phyloP scores from a whole-genome alignment of 1,139 yeast species.

The Wickerhamomyces sp. region DNA sequence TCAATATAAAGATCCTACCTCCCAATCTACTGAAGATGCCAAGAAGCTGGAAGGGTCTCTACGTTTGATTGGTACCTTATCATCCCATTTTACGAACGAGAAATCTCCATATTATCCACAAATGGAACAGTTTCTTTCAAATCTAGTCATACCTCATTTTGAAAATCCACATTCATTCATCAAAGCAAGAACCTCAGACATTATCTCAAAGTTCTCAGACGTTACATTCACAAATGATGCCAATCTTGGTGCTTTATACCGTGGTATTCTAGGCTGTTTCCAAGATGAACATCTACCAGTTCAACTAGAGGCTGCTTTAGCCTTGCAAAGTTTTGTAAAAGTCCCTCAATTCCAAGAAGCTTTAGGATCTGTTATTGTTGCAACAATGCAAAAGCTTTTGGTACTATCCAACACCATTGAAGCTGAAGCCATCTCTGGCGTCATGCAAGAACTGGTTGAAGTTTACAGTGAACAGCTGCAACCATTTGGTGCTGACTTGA shows the following conservation, averaged over 20 bases:
- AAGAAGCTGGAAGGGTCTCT: conserved; percentile 75
- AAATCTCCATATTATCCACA: conserved; percentile 57
- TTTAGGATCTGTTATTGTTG: conserved; percentile 63
- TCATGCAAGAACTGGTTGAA: conserved; percentile 95
- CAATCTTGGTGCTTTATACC: conserved; percentile 51
- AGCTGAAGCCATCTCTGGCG: conserved; percentile 80
- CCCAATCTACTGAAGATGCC: conserved; percentile 54
- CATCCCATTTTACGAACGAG: conserved; percentile 50
- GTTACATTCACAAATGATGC: conserved; percentile 47
- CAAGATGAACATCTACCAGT: conserved; percentile 64
- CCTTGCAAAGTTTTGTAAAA: conserved; percentile 73
- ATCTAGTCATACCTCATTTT: conserved; percentile 70
- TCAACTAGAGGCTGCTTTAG: conserved; percentile 77
- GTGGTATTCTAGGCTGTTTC: conserved; percentile 64
- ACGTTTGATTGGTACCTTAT: conserved; percentile 70
- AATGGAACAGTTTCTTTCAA: conserved; percentile 65
- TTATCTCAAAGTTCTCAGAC: conserved; percentile 65
- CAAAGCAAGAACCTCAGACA: conserved; percentile 81
- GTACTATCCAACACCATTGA: conserved; percentile 78
- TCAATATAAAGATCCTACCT: conserved; percentile 29
- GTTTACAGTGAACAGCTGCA: conserved; percentile 81
- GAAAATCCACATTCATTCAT: conserved; percentile 63
- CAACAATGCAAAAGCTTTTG: conserved; percentile 76
- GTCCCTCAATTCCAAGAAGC: conserved; percentile 65
- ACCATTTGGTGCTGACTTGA: conserved; percentile 88